Evolutionary conservation across 2,329 filamentous ascomycete species (phyloP).

Genomic region (Fonsecaea pedrosoi): DNA sequence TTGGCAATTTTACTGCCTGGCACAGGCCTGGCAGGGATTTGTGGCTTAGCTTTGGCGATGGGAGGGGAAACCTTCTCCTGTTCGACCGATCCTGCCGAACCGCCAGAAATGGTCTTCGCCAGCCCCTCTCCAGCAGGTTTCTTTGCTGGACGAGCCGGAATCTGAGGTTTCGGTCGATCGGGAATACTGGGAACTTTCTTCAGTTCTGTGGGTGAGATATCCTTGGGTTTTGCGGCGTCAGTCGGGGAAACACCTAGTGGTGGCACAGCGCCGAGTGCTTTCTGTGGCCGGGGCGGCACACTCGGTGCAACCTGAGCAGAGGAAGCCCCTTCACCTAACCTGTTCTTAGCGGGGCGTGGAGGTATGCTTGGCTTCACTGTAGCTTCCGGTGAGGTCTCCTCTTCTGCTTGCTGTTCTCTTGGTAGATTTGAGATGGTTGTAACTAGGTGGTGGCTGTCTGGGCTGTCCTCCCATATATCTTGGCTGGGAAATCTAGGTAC

Average conservation of each 20-base stretch:
- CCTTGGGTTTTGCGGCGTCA: conserved; percentile 11
- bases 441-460: conserved; percentile 79
- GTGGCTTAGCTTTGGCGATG: conserved; percentile 76
- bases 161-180: conserved; percentile 67
- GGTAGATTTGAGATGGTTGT: conserved; percentile 69
- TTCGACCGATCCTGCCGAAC: conserved; percentile 49
- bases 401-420: conserved; percentile 55
- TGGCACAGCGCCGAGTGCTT: conserved; percentile 44
- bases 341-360: conserved; percentile 41
- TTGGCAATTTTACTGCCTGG: conserved; percentile 84
- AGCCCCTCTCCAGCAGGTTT: conserved; percentile 47
- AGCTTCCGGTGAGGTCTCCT: conserved; percentile 45
- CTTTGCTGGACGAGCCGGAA: conserved; percentile 71
- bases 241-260: conserved; percentile 45
- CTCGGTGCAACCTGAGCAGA: conserved; percentile 37
- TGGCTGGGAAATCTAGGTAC: conserved; percentile 83
- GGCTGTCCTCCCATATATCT: conserved; percentile 93
- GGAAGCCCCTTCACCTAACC: conserved; percentile 37
- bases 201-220: conserved; percentile 56
- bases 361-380: conserved; percentile 43
- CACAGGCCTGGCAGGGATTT: conserved; percentile 76
- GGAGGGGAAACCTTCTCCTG: conserved; percentile 47
- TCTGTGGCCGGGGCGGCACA: conserved; percentile 45
- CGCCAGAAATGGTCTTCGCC: conserved; percentile 47
- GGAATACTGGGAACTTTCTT: conserved; percentile 61